Conservation (phyloP, 2,329 filamentous ascomycete genomes). For the Ophiocordyceps polyrhachis-furcata region DNA sequence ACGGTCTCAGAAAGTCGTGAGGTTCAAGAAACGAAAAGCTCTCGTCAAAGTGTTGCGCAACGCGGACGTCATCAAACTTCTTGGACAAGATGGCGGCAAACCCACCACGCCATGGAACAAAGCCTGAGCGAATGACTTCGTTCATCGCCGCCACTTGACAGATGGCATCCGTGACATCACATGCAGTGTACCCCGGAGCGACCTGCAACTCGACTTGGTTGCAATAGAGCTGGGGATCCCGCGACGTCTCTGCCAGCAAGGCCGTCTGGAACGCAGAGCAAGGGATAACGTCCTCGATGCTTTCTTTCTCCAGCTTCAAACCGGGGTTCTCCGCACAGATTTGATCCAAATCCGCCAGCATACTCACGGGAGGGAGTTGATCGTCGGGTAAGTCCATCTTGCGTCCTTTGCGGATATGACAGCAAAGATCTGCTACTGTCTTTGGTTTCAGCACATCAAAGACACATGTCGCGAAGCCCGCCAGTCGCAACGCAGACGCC, state of each 20-base stretch:
- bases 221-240: slow-evolving; percentile 45
- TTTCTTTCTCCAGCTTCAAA: slow-evolving; percentile 5
- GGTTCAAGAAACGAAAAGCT: slow-evolving; percentile 20
- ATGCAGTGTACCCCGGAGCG: slow-evolving; percentile 12
- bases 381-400: background rate
- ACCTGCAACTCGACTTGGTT: slow-evolving; percentile 58
- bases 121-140: slow-evolving; percentile 56
- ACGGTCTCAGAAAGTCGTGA: slow-evolving; percentile 31
- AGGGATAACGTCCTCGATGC: slow-evolving; percentile 26
- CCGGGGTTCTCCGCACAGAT: slow-evolving; percentile 6
- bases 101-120: slow-evolving; percentile 29
- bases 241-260: slow-evolving; percentile 60
- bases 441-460: slow-evolving; percentile 41
- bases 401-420: slow-evolving; percentile 1
- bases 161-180: slow-evolving; percentile 30
- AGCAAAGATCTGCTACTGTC: slow-evolving; percentile 16
- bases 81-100: slow-evolving; percentile 40
- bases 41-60: slow-evolving; percentile 18
- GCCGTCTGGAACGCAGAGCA: slow-evolving; percentile 61
- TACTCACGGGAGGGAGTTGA: slow-evolving; percentile 3
- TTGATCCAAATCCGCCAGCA: slow-evolving; percentile 5
- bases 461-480: slow-evolving; percentile 36
- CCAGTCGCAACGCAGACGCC: slow-evolving; percentile 41
- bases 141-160: slow-evolving; percentile 31
- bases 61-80: slow-evolving; percentile 23